These are phyloP conservation scores for Calonectria naviculata DNA, from an alignment of 2,329 filamentous ascomycete genomes.

Conservation along the genomic window DNA sequence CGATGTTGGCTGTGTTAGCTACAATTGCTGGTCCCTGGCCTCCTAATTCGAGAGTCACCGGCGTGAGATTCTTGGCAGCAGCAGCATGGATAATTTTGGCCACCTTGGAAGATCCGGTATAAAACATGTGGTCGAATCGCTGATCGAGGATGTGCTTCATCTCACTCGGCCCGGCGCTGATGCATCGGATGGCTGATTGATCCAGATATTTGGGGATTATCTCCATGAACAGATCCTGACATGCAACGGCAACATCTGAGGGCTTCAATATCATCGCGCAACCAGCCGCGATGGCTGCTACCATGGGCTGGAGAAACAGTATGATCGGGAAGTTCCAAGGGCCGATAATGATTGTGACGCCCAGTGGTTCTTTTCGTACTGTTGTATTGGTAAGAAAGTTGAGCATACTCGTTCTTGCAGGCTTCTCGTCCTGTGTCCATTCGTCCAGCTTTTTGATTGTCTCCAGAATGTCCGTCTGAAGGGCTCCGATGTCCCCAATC, in stretches of 20 bases:
- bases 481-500: not conserved
- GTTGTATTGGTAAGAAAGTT: conserved; percentile 44
- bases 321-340: conserved; percentile 59
- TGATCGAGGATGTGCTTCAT: conserved; percentile 50
- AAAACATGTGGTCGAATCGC: conserved; percentile 57
- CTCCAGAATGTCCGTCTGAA: conserved; percentile 49
- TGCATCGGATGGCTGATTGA: conserved; percentile 45
- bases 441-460: conserved; percentile 51
- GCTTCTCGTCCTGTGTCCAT: conserved; percentile 51
- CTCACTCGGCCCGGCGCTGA: conserved; percentile 50
- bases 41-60: conserved; percentile 57
- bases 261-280: conserved; percentile 56
- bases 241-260: conserved; percentile 49
- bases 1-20: conserved; percentile 51
- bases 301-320: conserved; percentile 49
- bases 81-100: conserved; percentile 51
- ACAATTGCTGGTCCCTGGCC: conserved; percentile 58
- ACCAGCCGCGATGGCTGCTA: conserved; percentile 57
- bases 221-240: conserved; percentile 50
- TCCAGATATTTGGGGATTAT: conserved; percentile 55
- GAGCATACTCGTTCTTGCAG: conserved; percentile 40
- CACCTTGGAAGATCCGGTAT: conserved; percentile 52
- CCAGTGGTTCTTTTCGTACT: conserved; percentile 55
- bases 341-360: conserved; percentile 56
- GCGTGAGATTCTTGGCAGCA: conserved; percentile 56